Evolutionary conservation across 371 early-diverging fungal species (phyloP).

Genomic region (Mortierella sp.): DNA sequence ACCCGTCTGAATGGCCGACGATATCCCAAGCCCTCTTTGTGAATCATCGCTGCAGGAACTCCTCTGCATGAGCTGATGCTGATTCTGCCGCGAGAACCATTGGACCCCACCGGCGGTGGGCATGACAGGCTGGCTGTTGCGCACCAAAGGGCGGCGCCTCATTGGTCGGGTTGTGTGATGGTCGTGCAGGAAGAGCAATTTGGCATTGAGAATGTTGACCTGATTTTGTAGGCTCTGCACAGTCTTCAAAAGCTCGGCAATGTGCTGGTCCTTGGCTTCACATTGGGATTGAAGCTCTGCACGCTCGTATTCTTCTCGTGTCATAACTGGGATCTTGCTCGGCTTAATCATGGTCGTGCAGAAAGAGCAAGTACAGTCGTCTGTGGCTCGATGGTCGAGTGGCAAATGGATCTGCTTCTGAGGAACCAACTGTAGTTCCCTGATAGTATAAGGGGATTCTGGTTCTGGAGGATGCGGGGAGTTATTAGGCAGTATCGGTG

Average conservation of each 20-base stretch:
- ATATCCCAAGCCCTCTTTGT: not conserved
- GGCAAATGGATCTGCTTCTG: conserved; percentile 28
- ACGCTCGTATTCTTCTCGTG: conserved; percentile 28
- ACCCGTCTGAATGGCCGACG: not conserved
- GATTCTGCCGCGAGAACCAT: conserved; percentile 4
- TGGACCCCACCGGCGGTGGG: not conserved
- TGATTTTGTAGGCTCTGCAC: conserved; percentile 40
- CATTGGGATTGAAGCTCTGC: conserved; percentile 43
- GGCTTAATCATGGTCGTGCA: conserved; percentile 19
- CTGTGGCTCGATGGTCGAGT: conserved; percentile 14
- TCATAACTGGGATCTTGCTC: conserved; percentile 37
- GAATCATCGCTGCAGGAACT: not conserved
- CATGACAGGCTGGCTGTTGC: conserved; percentile 16
- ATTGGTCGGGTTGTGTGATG: conserved; percentile 52
- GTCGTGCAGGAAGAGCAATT: conserved; percentile 43
- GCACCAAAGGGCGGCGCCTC: conserved; percentile 32
- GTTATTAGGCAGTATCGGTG: not conserved
- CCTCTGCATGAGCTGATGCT: conserved; percentile 3
- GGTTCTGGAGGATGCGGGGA: not conserved
- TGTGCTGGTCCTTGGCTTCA: conserved; percentile 41
- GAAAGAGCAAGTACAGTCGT: conserved; percentile 22
- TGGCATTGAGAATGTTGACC: conserved; percentile 48
- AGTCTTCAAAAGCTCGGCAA: conserved; percentile 31
- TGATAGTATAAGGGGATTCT: not conserved
- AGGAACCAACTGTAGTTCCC: conserved; percentile 14